These are phyloP conservation scores for Scleroderma bovista DNA, from an alignment of 768 basidiomycete species.

Conservation along the genomic window DNA sequence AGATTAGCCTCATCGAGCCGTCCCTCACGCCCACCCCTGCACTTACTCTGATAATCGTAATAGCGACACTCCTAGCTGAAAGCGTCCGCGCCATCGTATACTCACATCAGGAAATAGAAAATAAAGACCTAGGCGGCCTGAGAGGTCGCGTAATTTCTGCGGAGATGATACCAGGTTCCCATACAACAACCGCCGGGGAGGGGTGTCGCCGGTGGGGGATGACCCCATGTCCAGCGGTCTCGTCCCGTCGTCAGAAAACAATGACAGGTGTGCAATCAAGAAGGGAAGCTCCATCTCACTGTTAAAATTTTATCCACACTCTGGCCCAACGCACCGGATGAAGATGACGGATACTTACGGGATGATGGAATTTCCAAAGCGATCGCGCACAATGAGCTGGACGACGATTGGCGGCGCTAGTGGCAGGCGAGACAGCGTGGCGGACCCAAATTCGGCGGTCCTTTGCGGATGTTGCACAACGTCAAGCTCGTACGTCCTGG, in stretches of 20 bases:
- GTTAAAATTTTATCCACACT: slow-evolving; percentile 21
- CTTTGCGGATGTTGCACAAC: slow-evolving; percentile 81
- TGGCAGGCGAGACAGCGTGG: slow-evolving; percentile 72
- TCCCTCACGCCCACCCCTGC: slow-evolving; percentile 8
- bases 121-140: slow-evolving; percentile 77
- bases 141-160: slow-evolving; percentile 72
- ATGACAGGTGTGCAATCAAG: slow-evolving; percentile 75
- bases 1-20: slow-evolving; percentile 10
- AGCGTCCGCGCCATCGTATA: slow-evolving; percentile 71
- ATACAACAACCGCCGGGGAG: slow-evolving; percentile 62
- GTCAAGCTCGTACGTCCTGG: slow-evolving; percentile 71
- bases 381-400: slow-evolving; percentile 70
- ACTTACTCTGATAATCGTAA: slow-evolving; percentile 73
- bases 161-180: slow-evolving; percentile 83
- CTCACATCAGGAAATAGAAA: slow-evolving; percentile 92
- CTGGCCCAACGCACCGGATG: slow-evolving; percentile 10
- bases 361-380: slow-evolving; percentile 61
- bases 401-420: slow-evolving; percentile 82
- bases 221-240: slow-evolving; percentile 61
- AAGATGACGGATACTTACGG: slow-evolving; percentile 58
- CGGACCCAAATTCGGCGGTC: slow-evolving; percentile 76
- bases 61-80: slow-evolving; percentile 68
- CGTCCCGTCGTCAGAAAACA: slow-evolving; percentile 65
- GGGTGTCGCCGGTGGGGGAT: slow-evolving; percentile 37
- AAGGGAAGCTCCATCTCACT: slow-evolving; percentile 87